Percentiles rank a stretch among this genome's conserved stretches.
These are phyloP conservation scores for Candida frijolesensis DNA, from an alignment of 1,139 yeast genomes.

Conservation along the genomic window DNA sequence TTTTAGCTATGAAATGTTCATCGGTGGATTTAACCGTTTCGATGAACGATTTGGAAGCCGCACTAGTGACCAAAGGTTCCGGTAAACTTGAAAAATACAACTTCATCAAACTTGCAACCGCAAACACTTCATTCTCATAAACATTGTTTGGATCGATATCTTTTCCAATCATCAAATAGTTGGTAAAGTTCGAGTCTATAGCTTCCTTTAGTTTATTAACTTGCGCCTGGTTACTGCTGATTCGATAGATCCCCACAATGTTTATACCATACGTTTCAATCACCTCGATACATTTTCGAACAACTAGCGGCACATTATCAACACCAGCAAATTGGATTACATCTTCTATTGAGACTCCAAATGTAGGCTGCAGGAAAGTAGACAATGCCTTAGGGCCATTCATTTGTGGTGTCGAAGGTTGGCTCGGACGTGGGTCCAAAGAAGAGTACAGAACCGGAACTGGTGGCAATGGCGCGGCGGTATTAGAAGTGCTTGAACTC, in stretches of 20 bases:
- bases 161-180: constrained; percentile 49
- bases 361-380: constrained; percentile 50
- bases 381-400: constrained; percentile 42
- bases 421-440: constrained; percentile 40
- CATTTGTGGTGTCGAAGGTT: constrained; percentile 25
- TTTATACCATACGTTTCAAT: constrained; percentile 83
- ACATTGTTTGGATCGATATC: constrained; percentile 48
- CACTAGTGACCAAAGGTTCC: constrained; percentile 65
- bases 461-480: background rate
- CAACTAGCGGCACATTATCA: constrained; percentile 90
- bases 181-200: constrained; percentile 78
- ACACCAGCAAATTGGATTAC: constrained; percentile 77
- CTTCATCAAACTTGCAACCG: constrained; percentile 72
- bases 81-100: constrained; percentile 69
- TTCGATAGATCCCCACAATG: constrained; percentile 86
- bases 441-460: constrained; percentile 24
- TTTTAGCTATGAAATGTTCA: constrained; percentile 61
- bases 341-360: constrained; percentile 79
- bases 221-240: constrained; percentile 76
- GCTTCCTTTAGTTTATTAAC: constrained; percentile 72
- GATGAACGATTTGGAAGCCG: constrained; percentile 58
- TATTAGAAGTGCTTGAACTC: background rate
- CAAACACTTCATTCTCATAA: constrained; percentile 69
- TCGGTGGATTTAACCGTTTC: constrained; percentile 68
- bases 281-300: constrained; percentile 83